phyloP scores from a whole-genome alignment of 257 asterid genomes.

The Misopates orontium region DNA sequence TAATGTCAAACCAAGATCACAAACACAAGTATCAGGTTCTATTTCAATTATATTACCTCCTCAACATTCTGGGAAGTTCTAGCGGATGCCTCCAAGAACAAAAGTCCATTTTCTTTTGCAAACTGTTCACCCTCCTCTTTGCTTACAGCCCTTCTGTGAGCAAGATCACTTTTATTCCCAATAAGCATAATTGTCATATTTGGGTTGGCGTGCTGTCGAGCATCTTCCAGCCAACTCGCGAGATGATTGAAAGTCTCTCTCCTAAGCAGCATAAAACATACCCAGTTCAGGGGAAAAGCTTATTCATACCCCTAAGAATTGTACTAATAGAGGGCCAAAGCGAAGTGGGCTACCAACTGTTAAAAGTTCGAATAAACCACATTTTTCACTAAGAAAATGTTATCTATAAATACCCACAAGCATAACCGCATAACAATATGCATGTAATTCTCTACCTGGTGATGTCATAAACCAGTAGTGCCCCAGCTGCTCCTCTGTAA shows the following conservation, averaged over 20 bases:
- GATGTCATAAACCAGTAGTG: constrained; percentile 66
- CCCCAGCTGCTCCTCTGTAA: constrained; percentile 76
- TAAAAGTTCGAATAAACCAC: background rate
- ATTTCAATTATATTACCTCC: constrained; percentile 43
- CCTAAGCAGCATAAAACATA: constrained; percentile 31
- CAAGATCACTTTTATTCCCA: constrained; percentile 78
- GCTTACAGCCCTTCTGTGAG: constrained; percentile 73
- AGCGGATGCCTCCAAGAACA: constrained; percentile 74
- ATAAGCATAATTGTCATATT: constrained; percentile 76
- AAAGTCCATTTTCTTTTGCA: constrained; percentile 76
- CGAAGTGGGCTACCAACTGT: background rate
- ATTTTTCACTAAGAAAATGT: no score
- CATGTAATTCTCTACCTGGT: constrained; percentile 37
- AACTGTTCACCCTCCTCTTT: constrained; percentile 90
- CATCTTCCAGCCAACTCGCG: constrained; percentile 85
- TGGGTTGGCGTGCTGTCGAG: constrained; percentile 80
- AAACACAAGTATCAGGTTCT: background rate
- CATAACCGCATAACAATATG: background rate
- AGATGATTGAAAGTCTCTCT: constrained; percentile 84
- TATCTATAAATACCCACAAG: background rate
- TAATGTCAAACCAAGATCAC: background rate
- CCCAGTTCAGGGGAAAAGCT: constrained; percentile 9
- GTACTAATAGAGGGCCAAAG: background rate
- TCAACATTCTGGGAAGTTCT: constrained; percentile 86
- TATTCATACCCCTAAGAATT: constrained; percentile 6